These are phyloP conservation scores for Escovopsis sp. DNA, from an alignment of 2,329 filamentous ascomycete genomes.

Conservation along the genomic window DNA sequence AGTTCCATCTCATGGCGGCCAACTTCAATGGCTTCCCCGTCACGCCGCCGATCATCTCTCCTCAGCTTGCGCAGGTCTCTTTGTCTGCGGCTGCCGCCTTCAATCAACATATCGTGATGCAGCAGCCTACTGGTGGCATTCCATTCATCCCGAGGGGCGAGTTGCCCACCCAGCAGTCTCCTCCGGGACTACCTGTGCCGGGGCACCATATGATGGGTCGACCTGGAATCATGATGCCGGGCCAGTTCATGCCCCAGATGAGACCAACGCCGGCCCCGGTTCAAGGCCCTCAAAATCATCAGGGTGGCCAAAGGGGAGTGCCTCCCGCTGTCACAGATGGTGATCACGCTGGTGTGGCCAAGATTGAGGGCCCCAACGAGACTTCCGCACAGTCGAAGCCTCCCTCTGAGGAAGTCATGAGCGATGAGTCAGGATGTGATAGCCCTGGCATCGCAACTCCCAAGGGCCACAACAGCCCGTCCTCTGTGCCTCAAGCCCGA, in stretches of 20 bases:
- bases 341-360: background rate
- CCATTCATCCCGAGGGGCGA: background rate
- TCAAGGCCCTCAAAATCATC: no score
- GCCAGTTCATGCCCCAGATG: background rate
- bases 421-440: constrained; percentile 1
- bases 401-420: constrained; percentile 14
- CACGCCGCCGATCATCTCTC: background rate
- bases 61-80: background rate
- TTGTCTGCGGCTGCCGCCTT: background rate
- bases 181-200: background rate
- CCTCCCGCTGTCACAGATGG: background rate
- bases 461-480: constrained; percentile 3
- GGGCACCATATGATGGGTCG: background rate
- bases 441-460: background rate
- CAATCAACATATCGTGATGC: background rate
- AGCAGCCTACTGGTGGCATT: background rate
- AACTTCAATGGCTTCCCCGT: background rate
- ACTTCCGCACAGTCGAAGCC: constrained; percentile 14
- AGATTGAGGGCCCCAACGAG: constrained; percentile 1
- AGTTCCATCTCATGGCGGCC: background rate
- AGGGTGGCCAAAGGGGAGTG: background rate
- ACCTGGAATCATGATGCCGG: background rate
- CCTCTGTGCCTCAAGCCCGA: constrained; percentile 6
- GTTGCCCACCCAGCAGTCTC: background rate
- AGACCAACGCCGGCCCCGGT: no score